Base-by-base conservation (phyloP, 2,329 filamentous ascomycete species). In the Chrysoporthe puriensis region DNA sequence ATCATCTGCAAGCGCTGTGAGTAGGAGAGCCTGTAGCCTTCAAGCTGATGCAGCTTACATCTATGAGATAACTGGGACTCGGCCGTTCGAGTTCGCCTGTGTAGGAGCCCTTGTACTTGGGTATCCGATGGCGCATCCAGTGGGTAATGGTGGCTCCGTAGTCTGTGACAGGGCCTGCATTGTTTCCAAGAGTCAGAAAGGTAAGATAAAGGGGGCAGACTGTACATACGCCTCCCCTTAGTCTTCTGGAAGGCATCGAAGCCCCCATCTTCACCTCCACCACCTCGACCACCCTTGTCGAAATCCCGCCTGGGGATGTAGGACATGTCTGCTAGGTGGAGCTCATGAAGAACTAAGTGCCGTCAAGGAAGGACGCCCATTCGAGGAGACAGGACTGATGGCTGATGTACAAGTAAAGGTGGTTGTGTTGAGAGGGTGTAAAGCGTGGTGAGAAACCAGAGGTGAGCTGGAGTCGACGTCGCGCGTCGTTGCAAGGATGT, bases 71-170 rank as follows among this genome's bases (percentile, higher is more conserved):
- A 81, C 93, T 97, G 50, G 90, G 83, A 77, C 92, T 96, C 0
- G 94, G 94, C 67, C 95, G 84, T 79, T 97, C 95, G 57, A 86
- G 83, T 80, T 97, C 94, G 73, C 93, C 88, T 69, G 84, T 83
- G 73, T 89, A 90, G 6, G 86, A 84, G 67, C 90, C 89, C 76
- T 90, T 91, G 80, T 92, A 95, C 72, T 89, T 89, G 40, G 91
- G 90, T 74, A 89, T 86, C 66, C 95, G 89, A 75, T 93, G 88
- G 75, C 91, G 91, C 86, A 97, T 93, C 92, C 93, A 99, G 79
- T 96, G 92, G 63, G 92, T 90, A 77, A 97, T 87, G 11, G 93
- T 96, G 34, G 94, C 91, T 74, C 93, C 91, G 85, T 97, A 97
- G 79, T 97, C 94, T 57, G 94, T 97, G 16, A 97, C 93, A 57